These are phyloP conservation scores for Malassezia nana DNA, from an alignment of 1,284 basidiomycete genomes.

Conservation along the genomic window DNA sequence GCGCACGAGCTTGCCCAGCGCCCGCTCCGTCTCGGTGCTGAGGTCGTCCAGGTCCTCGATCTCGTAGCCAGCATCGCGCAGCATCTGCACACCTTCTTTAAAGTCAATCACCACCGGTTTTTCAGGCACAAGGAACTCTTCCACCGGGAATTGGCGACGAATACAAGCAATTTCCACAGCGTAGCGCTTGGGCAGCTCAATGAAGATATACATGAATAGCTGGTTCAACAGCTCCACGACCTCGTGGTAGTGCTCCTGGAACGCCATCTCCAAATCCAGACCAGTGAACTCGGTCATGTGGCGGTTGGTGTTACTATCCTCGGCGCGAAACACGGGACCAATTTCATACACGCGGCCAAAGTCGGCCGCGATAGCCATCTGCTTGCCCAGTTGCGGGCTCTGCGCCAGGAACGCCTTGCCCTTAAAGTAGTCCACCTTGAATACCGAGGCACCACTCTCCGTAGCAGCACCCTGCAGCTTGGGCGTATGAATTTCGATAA, in stretches of 20 bases:
- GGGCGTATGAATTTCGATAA: constrained; percentile 92
- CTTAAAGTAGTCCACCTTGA: constrained; percentile 98
- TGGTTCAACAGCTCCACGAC: constrained; percentile 44
- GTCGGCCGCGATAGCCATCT: constrained; percentile 98
- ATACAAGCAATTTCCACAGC: constrained; percentile 69
- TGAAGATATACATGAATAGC: constrained; percentile 47
- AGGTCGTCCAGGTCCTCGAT: constrained; percentile 42
- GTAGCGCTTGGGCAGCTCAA: constrained; percentile 56
- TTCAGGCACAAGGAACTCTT: constrained; percentile 45
- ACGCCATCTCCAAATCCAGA: constrained; percentile 96
- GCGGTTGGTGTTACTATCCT: constrained; percentile 91
- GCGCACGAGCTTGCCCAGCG: constrained; percentile 34
- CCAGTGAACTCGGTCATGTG: constrained; percentile 99
- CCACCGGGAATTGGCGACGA: constrained; percentile 74
- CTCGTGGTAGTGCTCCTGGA: constrained; percentile 96
- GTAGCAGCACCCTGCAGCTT: constrained; percentile 96
- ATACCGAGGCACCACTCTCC: constrained; percentile 90
- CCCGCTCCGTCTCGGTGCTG: constrained; percentile 45
- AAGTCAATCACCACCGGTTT: constrained; percentile 40
- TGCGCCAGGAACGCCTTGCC: constrained; percentile 88
- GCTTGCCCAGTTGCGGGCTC: constrained; percentile 91
- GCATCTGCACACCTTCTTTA: constrained; percentile 40
- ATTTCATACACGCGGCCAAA: constrained; percentile 98
- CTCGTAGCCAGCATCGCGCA: constrained; percentile 40
- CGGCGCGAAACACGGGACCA: constrained; percentile 86